Percentiles rank a stretch among this genome's conserved stretches.
Conservation (phyloP, 2,329 filamentous ascomycete species). For the Cryphonectria japonica region DNA sequence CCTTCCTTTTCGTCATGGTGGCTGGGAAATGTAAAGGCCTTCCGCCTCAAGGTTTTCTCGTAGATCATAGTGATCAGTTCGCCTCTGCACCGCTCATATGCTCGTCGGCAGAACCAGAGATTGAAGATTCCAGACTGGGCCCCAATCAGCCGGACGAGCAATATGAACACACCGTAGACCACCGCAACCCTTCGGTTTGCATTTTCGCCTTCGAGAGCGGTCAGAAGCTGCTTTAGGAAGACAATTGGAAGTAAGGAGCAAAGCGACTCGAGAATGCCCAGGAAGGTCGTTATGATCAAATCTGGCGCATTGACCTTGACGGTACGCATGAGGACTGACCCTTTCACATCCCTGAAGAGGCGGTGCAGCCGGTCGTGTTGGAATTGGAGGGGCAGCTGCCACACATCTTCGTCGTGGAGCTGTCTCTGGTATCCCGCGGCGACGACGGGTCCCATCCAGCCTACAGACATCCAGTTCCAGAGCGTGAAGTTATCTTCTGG, state of each 20-base stretch:
- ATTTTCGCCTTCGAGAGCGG: slow-evolving; percentile 62
- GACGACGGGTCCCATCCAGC: slow-evolving; percentile 80
- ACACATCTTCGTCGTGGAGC: slow-evolving; percentile 79
- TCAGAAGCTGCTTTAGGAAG: slow-evolving; percentile 72
- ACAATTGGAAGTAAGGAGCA: slow-evolving; percentile 64
- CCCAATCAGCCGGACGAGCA: slow-evolving; percentile 63
- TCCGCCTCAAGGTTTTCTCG: slow-evolving; percentile 73
- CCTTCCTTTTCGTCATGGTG: slow-evolving; percentile 38
- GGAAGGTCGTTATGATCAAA: slow-evolving; percentile 66
- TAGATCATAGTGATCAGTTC: slow-evolving; percentile 87
- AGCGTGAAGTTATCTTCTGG: slow-evolving; percentile 80
- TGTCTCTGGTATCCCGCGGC: slow-evolving; percentile 64
- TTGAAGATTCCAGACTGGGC: slow-evolving; percentile 70
- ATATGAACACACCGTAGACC: slow-evolving; percentile 66
- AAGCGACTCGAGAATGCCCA: slow-evolving; percentile 66
- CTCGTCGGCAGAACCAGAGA: slow-evolving; percentile 81
- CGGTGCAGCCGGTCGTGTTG: slow-evolving; percentile 77
- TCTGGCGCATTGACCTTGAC: slow-evolving; percentile 80
- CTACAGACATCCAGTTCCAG: slow-evolving; percentile 84
- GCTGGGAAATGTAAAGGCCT: slow-evolving; percentile 52
- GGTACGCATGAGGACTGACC: slow-evolving; percentile 72
- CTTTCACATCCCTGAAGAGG: slow-evolving; percentile 72
- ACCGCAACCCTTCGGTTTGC: slow-evolving; percentile 60
- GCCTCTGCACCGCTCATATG: slow-evolving; percentile 81
- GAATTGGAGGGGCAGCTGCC: slow-evolving; percentile 78